Percentiles rank a stretch among this genome's conserved stretches.
Evolutionary conservation across 352 stramenopile species (phyloP).

Genomic region (Phytophthora crassamura): DNA sequence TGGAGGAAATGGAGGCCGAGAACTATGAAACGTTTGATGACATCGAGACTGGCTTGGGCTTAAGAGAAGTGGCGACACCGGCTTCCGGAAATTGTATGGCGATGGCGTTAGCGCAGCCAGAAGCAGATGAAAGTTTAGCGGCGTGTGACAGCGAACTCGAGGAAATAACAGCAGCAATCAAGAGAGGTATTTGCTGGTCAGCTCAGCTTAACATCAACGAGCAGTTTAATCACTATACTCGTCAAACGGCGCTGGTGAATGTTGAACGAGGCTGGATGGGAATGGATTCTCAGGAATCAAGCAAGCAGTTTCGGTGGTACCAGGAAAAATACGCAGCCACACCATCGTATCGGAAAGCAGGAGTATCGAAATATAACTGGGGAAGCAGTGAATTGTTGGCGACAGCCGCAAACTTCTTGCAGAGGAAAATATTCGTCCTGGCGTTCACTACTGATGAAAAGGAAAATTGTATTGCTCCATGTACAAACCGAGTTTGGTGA

Average conservation of each 20-base stretch:
- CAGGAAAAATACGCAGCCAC: neutral
- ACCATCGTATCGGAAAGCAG: neutral
- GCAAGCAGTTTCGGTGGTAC: slow-evolving; percentile 22
- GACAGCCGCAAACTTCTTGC: neutral
- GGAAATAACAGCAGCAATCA: neutral
- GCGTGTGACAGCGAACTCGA: neutral
- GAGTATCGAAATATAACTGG: slow-evolving; percentile 9
- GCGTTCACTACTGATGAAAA: neutral
- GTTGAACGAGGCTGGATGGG: neutral
- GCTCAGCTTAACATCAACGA: neutral
- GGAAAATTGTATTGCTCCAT: neutral
- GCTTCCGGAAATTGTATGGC: slow-evolving; percentile 13
- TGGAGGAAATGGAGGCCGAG: no score
- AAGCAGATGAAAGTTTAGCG: slow-evolving; percentile 1
- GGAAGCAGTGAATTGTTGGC: neutral
- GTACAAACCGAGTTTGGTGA: neutral
- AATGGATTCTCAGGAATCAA: neutral
- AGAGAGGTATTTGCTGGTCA: neutral
- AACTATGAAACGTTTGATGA: no score
- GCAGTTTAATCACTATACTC: slow-evolving; percentile 1
- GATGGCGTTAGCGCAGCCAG: slow-evolving; percentile 10
- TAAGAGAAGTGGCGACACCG: no score
- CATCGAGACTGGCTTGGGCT: no score
- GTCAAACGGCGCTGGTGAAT: neutral
- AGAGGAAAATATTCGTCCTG: neutral